These are phyloP conservation scores for Thymus mandschuricus DNA, from an alignment of 257 asterid genomes.

Conservation along the genomic window DNA sequence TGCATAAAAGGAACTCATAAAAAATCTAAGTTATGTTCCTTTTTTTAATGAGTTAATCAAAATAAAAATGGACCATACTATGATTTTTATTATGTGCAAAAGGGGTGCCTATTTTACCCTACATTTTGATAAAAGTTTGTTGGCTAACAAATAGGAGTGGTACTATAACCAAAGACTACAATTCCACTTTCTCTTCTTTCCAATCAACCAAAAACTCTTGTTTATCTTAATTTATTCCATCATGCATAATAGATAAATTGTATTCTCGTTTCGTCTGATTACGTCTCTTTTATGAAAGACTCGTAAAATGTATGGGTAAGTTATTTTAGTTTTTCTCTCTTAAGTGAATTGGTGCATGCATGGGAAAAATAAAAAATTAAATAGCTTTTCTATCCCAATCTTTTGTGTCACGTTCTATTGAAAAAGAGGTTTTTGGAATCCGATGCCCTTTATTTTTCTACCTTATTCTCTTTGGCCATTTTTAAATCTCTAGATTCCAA, in stretches of 20 bases:
- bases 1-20: slow-evolving; percentile 33
- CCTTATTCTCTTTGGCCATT: slow-evolving; percentile 19
- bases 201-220: slow-evolving; percentile 4
- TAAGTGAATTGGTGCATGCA: too few relatives aligned
- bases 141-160: slow-evolving; percentile 26
- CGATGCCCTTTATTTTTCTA: slow-evolving; percentile 43
- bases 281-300: not conserved
- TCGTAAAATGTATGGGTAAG: too few relatives aligned
- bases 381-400: slow-evolving; percentile 35
- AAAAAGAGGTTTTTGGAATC: slow-evolving; percentile 54
- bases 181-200: slow-evolving; percentile 23
- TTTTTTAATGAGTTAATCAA: slow-evolving; percentile 24
- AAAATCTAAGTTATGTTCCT: slow-evolving; percentile 51
- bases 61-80: slow-evolving; percentile 43
- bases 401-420: slow-evolving; percentile 48
- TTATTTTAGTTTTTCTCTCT: too few relatives aligned
- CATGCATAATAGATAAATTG: too few relatives aligned
- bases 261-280: not conserved
- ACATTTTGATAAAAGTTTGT: slow-evolving; percentile 39
- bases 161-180: slow-evolving; percentile 26
- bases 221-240: not conserved
- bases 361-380: too few relatives aligned
- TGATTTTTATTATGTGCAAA: slow-evolving; percentile 41
- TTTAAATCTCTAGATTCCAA: not conserved
- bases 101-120: slow-evolving; percentile 48